Base-by-base conservation (phyloP, 495 filamentous ascomycete genomes). In the Xeromyces bisporus region DNA sequence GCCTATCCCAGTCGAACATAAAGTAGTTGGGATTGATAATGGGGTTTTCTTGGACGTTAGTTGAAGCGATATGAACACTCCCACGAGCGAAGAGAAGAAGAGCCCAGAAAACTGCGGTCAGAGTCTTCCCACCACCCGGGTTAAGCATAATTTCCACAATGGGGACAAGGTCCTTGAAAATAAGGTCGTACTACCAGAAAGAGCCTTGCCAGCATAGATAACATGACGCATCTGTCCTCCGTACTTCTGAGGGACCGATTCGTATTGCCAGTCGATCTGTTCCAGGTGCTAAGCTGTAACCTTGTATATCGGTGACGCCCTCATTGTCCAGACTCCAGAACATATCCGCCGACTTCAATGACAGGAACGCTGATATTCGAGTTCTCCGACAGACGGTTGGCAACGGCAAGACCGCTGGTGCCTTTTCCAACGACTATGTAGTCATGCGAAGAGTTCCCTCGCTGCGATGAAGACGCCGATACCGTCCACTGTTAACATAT, bases 311-410 rank as follows among this genome's bases (percentile, higher is more conserved):
- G 2, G 63, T 67, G 9, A 69, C 64, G 29, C 69, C 66, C 12
- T 42, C 36, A 28, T 69, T 68, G 25, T 62, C 46, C 7, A n/a
- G n/a, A n/a, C n/a, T n/a, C n/a, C n/a, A 52, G 51, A 9, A 56
- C 60, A 10, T 56, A 58, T n/a, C 39, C 47, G 1, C 71, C 69
- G n/a, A 68, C 67, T 47, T 75, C 69, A 15, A 72, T 56, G 13
- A 74, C 53, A 0, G 55, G 56, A 8, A 74, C 60, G 3, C 40
- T 56, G 17, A 65, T 31, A 28, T 53, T 42, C 1, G 58, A 42
- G 29, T 61, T 42, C 37, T 65, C 62, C 2, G 64, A 65, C 3
- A 74, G 56, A 8, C 67, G 56, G 42, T 62, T 64, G 3, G 69
- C 68, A 4, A 71, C 41, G 8, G 61, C 57, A 12, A 74, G 54